phyloP scores from a whole-genome alignment of 2,329 filamentous ascomycete genomes.

The Hymenoscyphus scutula region DNA sequence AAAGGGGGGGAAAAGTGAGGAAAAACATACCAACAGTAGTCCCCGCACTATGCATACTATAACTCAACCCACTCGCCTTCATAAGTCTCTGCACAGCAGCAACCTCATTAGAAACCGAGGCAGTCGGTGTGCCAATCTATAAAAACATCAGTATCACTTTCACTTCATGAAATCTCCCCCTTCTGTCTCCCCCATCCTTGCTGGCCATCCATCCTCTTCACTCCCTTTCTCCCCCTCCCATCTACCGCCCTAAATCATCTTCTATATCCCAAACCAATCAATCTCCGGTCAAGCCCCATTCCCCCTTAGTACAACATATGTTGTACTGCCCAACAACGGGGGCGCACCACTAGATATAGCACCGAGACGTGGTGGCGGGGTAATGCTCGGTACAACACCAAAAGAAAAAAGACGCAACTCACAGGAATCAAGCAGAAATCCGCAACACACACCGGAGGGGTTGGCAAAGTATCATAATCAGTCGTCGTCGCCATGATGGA shows the following conservation, averaged over 20 bases:
- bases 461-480: constrained; percentile 51
- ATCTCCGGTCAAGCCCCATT: too few relatives aligned
- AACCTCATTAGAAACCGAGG: constrained; percentile 78
- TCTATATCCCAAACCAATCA: too few relatives aligned
- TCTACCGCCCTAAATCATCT: too few relatives aligned
- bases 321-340: too few relatives aligned
- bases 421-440: constrained; percentile 92
- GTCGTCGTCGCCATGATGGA: constrained; percentile 10
- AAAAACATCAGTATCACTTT: not conserved
- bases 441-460: constrained; percentile 74
- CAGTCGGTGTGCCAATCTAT: constrained; percentile 74
- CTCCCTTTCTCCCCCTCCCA: too few relatives aligned
- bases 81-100: constrained; percentile 86
- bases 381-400: too few relatives aligned
- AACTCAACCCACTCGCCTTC: constrained; percentile 74
- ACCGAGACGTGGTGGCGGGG: not conserved
- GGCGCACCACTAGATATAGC: too few relatives aligned
- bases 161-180: not conserved
- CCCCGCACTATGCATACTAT: constrained; percentile 85
- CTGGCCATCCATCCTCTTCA: too few relatives aligned
- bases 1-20: not conserved
- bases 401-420: constrained; percentile 31
- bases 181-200: not conserved
- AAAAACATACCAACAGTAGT: constrained; percentile 16
- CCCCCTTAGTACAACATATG: not conserved